Base-by-base conservation (phyloP, 805 yeast species). In the Nakazawaea peltata region DNA sequence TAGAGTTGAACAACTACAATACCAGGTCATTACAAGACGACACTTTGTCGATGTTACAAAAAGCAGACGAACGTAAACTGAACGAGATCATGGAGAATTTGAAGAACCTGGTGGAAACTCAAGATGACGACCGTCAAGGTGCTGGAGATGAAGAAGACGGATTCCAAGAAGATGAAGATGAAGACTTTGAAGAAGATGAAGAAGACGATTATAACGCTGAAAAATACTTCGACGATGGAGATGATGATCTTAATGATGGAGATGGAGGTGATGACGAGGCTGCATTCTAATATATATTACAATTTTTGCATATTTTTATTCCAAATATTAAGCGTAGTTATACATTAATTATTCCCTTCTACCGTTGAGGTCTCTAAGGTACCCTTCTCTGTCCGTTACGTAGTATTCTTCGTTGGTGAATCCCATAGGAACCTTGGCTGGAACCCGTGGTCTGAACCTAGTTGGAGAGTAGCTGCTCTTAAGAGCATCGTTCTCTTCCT, bases 121-220 rank as follows among this genome's bases (percentile, higher is more conserved):
- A 18, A 16, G 67, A 65, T 6, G 76, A 67, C 16, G 70, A 63
- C 4, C 61, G 59, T 25, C 74, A 61, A 17, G 59, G 51, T 1
- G 65, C 58, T 5, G 59, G 49, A 4, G 45, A 50, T 11, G 65
- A 54, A 5, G 68, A 63, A 13, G 67, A 58, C 22, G 76, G 67
- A 27, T 58, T 51, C 21, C 71, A 59, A 9, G 79, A 74, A 15
- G 81, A 74, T n/a, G 58, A 62, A 31, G 85, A 79, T 46, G 86
- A 79, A 42, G 83, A 78, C 41, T 71, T 68, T 44, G 81, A 75
- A 41, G 86, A 78, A 43, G 81, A 79, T 37, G 86, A 80, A 18
- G 87, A 81, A 45, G 84, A 77, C 49, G 86, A 79, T 52, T 81
- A 81, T 48, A 81, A 81, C 47, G 90, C 90, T 7, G 90, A 81